phyloP scores from a whole-genome alignment of 352 stramenopile species.

The Phytophthora pluvialis region DNA sequence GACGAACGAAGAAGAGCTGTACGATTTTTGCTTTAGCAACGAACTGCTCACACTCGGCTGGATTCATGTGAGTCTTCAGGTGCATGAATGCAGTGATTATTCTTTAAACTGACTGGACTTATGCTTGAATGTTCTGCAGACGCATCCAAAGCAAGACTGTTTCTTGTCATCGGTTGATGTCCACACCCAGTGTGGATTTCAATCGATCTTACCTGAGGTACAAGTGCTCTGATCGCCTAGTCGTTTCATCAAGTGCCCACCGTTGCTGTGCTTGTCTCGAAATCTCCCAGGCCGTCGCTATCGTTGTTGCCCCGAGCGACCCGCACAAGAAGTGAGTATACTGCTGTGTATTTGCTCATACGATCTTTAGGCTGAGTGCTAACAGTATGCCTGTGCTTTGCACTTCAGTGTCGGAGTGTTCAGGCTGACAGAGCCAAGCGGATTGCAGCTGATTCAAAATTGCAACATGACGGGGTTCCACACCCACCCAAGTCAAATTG shows the following conservation, averaged over 20 bases:
- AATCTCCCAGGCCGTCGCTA: slow-evolving; percentile 68
- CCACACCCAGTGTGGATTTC: slow-evolving; percentile 91
- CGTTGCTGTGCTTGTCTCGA: slow-evolving; percentile 7
- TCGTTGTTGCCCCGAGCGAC: slow-evolving; percentile 87
- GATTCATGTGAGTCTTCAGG: slow-evolving; percentile 81
- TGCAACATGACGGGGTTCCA: slow-evolving; percentile 90
- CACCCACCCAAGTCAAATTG: slow-evolving; percentile 72
- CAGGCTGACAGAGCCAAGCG: slow-evolving; percentile 75
- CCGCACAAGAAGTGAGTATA: slow-evolving; percentile 55
- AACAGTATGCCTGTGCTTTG: slow-evolving; percentile 1
- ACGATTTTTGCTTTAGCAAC: slow-evolving; percentile 86
- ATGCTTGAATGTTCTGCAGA: slow-evolving; percentile 43
- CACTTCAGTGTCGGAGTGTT: slow-evolving; percentile 82
- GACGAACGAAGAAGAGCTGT: slow-evolving; percentile 90
- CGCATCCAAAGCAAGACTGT: slow-evolving; percentile 87
- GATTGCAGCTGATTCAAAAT: slow-evolving; percentile 89
- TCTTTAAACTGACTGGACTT: not conserved
- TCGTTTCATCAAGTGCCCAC: slow-evolving; percentile 10
- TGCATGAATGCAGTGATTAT: not conserved
- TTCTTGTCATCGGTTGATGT: slow-evolving; percentile 92
- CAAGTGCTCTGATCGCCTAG: not conserved
- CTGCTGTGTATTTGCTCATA: not conserved
- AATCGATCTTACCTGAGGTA: slow-evolving; percentile 89
- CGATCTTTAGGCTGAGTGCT: not conserved
- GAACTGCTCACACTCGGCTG: slow-evolving; percentile 91